Evolutionary conservation across 768 basidiomycete genomes (phyloP), one percentile per base, ranked within the genome.

Genomic region (Rhizopogon salebrosus): DNA sequence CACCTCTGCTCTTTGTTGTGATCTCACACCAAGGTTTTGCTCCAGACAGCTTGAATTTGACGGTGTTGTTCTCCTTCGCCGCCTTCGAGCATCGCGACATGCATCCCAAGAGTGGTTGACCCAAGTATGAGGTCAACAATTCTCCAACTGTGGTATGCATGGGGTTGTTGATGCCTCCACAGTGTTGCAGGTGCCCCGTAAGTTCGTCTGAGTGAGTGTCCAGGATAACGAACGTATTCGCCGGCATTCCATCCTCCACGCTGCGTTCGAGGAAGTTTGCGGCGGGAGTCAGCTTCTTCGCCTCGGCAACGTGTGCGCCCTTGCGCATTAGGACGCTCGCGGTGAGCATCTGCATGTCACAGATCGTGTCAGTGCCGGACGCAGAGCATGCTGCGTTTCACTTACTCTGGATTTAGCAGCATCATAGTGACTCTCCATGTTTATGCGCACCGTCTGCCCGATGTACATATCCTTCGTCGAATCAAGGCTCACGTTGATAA

Each of bases 71-170:
- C 16, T n/a, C n/a, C 36, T n/a, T n/a, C 1, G 36, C 35, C 0
- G 14, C 5, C 0, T 23, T 4, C 0, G 48, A 18, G 10, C n/a
- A 31, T 9, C 14, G 1, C 10, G 20, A 1, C 23, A 14, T 34
- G 1, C 4, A 2, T 11, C 6, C 1, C 1, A 49, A 0, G 2
- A 37, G 23, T 5, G 4, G 6, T 2, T n/a, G 0, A 3, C 31
- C 22, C 10, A 49, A 8, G 14, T 35, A 49, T 0, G 8, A 8
- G 6, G 6, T 4, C 14, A 49, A 5, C 3, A 49, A 9, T 7
- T 49, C 18, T 0, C n/a, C 22, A 0, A 16, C 22, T 1, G 4
- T 36, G 4, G 35, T 37, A 18, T 35, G 26, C 2, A 22, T 22
- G 0, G 31, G 18, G 2, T 13, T 1, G 5, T 9, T 24, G 9